Conservation (phyloP, 345 rosid genomes). For the Corchorus olitorius region DNA sequence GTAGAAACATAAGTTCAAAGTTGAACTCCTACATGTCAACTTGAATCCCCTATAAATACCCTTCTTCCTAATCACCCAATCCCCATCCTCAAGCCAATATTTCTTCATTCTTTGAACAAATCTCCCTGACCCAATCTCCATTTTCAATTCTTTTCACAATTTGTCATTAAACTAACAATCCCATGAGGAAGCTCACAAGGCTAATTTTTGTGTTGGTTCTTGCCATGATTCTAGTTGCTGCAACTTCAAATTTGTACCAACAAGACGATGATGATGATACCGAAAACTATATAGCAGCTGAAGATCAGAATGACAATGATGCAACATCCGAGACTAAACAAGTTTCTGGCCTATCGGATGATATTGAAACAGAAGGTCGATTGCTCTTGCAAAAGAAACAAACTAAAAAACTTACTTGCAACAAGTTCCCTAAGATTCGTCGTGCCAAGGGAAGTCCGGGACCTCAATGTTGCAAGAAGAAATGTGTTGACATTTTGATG, state of each 20-base stretch:
- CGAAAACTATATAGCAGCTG: background rate
- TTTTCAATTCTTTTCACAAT: background rate
- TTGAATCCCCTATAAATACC: constrained; percentile 10
- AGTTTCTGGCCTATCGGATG: background rate
- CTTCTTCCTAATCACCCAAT: background rate
- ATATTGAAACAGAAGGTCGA: background rate
- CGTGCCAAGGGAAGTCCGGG: constrained; percentile 37
- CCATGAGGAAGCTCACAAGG: background rate
- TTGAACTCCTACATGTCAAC: background rate
- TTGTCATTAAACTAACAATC: background rate
- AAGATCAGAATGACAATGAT: background rate
- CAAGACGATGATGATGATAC: background rate
- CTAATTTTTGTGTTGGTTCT: background rate
- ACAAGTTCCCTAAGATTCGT: background rate
- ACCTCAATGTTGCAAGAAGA: constrained; percentile 38
- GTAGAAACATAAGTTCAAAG: background rate
- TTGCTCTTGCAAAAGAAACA: background rate
- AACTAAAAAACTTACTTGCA: background rate
- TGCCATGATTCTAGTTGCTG: background rate
- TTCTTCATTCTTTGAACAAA: too few species aligned
- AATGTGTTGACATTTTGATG: constrained; percentile 26
- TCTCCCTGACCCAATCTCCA: background rate
- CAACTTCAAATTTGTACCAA: background rate
- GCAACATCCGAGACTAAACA: background rate
- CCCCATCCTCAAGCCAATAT: background rate